Conservation (phyloP, 2,329 filamentous ascomycete genomes). For the Aspergillus pseudoviridinutans region DNA sequence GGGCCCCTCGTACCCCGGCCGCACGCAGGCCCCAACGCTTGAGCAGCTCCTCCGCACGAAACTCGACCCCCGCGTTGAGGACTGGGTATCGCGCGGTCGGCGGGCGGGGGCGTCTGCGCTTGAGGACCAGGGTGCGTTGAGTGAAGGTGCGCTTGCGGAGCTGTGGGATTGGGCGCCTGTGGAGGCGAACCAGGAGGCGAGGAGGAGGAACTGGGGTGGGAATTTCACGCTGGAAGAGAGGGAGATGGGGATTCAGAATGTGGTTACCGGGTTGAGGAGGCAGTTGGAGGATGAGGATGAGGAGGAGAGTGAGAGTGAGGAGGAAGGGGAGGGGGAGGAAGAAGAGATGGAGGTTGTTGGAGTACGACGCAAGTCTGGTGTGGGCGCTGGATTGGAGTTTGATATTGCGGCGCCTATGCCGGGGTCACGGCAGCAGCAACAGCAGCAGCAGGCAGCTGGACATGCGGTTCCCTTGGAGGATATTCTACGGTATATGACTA, state of each 20-base stretch:
- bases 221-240: slow-evolving; percentile 70
- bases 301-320: slow-evolving; percentile 45
- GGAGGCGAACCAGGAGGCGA: slow-evolving; percentile 45
- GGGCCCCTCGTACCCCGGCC: slow-evolving; percentile 68
- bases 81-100: slow-evolving; percentile 61
- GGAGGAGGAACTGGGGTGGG: slow-evolving; percentile 53
- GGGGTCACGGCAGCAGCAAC: slow-evolving; percentile 4
- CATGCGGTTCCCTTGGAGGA: slow-evolving; percentile 43
- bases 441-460: slow-evolving; percentile 11
- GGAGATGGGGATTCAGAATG: slow-evolving; percentile 61
- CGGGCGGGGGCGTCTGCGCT: slow-evolving; percentile 2
- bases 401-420: slow-evolving; percentile 26
- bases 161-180: slow-evolving; percentile 58
- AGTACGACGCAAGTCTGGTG: slow-evolving; percentile 30
- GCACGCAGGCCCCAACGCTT: slow-evolving; percentile 59
- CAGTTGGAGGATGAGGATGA: slow-evolving; percentile 54
- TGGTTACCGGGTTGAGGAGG: slow-evolving; percentile 66
- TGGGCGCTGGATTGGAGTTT: slow-evolving; percentile 29
- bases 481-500: slow-evolving; percentile 50
- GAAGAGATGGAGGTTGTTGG: slow-evolving; percentile 42
- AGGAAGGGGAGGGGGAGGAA: slow-evolving; percentile 54
- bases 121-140: slow-evolving; percentile 25
- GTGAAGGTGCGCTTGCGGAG: slow-evolving; percentile 50
- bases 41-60: slow-evolving; percentile 75
- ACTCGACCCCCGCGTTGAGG: slow-evolving; percentile 71